Evolutionary conservation across 257 asterid genomes (phyloP).

Genomic region (Salvia rosmarinus): DNA sequence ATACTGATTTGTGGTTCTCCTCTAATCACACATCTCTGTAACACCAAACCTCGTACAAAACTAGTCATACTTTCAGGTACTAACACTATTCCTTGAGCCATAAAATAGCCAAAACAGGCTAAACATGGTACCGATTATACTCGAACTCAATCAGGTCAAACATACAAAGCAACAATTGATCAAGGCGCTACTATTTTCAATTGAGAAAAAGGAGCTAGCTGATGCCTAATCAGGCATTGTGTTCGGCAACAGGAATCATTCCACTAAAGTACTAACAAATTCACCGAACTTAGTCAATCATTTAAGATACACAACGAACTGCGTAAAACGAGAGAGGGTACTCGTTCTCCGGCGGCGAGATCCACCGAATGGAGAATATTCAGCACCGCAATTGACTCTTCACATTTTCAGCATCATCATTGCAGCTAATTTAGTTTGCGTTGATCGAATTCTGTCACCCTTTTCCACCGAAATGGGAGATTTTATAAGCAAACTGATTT

Average conservation of each 20-base stretch:
- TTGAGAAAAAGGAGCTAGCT: background rate
- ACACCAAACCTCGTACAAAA: conserved; percentile 5
- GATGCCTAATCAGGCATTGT: conserved; percentile 2
- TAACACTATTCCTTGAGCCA: conserved; percentile 4
- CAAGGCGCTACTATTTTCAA: background rate
- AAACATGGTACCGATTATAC: background rate
- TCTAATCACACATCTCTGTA: background rate
- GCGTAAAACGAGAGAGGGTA: background rate
- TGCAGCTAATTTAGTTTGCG: too few species aligned
- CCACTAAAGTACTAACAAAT: background rate
- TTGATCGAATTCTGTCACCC: too few species aligned
- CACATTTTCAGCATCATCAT: conserved; percentile 8
- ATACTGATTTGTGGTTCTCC: conserved; percentile 21
- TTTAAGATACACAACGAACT: background rate
- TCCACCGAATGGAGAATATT: conserved; percentile 25
- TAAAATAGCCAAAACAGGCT: background rate
- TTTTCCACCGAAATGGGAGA: too few species aligned
- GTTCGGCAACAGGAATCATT: conserved; percentile 6
- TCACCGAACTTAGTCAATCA: background rate
- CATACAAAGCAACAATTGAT: conserved; percentile 12
- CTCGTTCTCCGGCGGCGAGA: conserved; percentile 39
- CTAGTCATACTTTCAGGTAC: background rate
- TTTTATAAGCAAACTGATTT: too few species aligned
- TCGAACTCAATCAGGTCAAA: conserved; percentile 19
- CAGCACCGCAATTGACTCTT: background rate